Conservation (phyloP, 2,329 filamentous ascomycete genomes). For the Alternaria arbusti region DNA sequence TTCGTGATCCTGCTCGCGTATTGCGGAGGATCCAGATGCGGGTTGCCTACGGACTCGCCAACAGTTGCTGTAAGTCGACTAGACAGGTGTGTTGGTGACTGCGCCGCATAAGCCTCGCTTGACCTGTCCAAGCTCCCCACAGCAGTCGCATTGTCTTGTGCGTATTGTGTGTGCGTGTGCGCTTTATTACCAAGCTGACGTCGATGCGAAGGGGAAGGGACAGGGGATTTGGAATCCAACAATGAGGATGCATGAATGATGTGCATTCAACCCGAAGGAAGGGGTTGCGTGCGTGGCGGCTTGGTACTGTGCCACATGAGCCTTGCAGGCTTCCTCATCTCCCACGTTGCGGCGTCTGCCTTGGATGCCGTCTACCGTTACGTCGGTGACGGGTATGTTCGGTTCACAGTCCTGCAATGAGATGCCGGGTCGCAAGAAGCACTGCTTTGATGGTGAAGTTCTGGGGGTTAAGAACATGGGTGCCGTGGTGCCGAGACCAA, state of each 20-base stretch:
- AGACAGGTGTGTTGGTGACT: background rate
- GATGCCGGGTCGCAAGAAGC: background rate
- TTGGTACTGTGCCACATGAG: background rate
- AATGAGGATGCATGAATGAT: background rate
- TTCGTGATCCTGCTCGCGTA: background rate
- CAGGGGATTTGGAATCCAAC: background rate
- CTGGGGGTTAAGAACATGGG: background rate
- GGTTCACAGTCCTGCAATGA: background rate
- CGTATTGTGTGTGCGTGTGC: background rate
- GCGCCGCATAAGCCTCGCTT: constrained; percentile 1
- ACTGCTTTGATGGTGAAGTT: background rate
- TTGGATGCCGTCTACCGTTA: background rate
- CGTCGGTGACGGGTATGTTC: background rate
- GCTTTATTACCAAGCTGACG: background rate
- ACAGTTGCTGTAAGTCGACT: background rate
- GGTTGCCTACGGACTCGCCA: background rate
- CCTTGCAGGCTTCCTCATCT: background rate
- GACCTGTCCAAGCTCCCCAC: background rate
- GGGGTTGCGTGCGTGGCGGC: background rate
- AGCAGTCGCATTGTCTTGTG: background rate
- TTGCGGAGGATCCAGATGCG: background rate
- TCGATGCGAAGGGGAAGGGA: background rate
- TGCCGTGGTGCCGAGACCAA: background rate
- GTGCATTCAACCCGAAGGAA: background rate
- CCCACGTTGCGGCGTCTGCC: background rate